phyloP scores from a whole-genome alignment of 805 yeast genomes.

The Ogataea naganishii region DNA sequence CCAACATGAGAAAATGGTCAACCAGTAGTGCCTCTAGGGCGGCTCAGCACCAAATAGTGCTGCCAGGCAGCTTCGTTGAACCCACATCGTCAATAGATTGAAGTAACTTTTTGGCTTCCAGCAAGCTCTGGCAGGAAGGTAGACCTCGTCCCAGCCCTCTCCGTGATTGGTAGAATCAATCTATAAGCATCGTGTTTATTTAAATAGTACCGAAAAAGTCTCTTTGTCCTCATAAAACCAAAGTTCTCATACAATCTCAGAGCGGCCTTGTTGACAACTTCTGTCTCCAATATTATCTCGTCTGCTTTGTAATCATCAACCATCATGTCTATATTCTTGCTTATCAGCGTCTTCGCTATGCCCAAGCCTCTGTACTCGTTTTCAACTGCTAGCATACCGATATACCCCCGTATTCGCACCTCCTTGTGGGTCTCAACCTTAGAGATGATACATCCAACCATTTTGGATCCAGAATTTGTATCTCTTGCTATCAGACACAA shows the following conservation, averaged over 20 bases:
- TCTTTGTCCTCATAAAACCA: conserved; percentile 28
- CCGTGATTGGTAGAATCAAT: conserved; percentile 71
- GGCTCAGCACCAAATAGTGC: too few species aligned
- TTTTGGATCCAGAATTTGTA: conserved; percentile 13
- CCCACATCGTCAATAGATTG: too few species aligned
- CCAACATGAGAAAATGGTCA: too few species aligned
- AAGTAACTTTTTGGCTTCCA: too few species aligned
- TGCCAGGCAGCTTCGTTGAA: too few species aligned
- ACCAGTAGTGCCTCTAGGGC: too few species aligned
- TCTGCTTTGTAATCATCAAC: conserved; percentile 55
- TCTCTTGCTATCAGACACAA: conserved; percentile 60
- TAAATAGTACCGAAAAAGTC: conserved; percentile 80
- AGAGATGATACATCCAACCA: conserved; percentile 81
- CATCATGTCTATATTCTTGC: conserved; percentile 57
- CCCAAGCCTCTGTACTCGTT: conserved; percentile 66
- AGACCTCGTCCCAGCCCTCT: conserved; percentile 44
- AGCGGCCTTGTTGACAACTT: conserved; percentile 54
- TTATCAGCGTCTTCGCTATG: conserved; percentile 69
- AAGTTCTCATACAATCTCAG: conserved; percentile 27
- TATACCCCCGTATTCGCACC: conserved; percentile 76
- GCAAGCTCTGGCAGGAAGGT: conserved; percentile 35
- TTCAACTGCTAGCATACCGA: conserved; percentile 91
- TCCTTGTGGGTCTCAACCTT: conserved; percentile 72
- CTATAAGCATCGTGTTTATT: conserved; percentile 92
- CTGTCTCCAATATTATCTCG: conserved; percentile 91